Conservation (phyloP, 192 early-diverging fungal genomes). For the Umbelopsis sp. region DNA sequence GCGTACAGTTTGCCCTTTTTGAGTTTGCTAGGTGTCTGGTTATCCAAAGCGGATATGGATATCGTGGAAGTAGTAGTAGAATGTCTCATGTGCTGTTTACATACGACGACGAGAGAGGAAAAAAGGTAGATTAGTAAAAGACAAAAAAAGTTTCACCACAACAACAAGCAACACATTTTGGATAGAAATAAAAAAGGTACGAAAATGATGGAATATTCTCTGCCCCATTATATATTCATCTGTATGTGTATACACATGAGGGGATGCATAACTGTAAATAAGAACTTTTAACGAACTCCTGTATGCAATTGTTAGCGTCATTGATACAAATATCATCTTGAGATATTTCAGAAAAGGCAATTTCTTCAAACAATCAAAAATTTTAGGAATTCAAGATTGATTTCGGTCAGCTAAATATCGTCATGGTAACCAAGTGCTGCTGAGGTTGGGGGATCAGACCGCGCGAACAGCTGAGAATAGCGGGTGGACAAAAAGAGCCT, state of each 20-base stretch:
- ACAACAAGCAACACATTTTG: no score
- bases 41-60: neutral
- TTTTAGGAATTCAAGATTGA: neutral
- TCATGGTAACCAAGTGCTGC: neutral
- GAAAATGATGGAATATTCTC: no score
- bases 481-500: neutral
- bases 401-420: neutral
- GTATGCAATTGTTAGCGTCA: neutral
- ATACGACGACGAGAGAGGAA: neutral
- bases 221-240: neutral
- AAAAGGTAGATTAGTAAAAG: neutral
- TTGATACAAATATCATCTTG: no score
- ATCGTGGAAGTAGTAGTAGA: neutral
- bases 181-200: no score
- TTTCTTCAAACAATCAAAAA: neutral
- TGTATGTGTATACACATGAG: neutral
- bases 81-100: neutral
- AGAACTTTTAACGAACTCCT: neutral
- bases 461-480: no score
- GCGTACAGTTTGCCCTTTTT: neutral
- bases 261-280: neutral
- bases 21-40: neutral
- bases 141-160: neutral
- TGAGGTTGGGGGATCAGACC: neutral
- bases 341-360: neutral